Percentiles rank a stretch among this genome's conserved stretches.
phyloP scores from a whole-genome alignment of 2,329 filamentous ascomycete species.

The Fusarium liriodendri region DNA sequence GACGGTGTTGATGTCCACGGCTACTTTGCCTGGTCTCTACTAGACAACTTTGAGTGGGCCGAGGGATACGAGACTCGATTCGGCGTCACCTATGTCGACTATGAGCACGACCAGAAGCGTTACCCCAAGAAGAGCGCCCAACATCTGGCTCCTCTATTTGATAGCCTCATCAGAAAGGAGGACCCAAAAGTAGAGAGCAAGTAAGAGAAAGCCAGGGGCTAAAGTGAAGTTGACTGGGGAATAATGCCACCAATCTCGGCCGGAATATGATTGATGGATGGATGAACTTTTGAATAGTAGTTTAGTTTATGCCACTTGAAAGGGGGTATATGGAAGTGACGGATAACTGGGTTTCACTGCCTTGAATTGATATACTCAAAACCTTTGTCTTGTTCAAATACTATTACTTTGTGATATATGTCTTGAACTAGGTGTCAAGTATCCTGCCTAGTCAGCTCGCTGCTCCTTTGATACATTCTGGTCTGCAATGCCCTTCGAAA shows the following conservation, averaged over 20 bases:
- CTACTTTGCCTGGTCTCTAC: constrained; percentile 88
- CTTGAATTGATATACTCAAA: not conserved
- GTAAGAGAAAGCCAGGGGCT: constrained; percentile 9
- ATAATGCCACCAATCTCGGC: not conserved
- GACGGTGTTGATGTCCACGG: constrained; percentile 84
- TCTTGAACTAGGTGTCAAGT: not conserved
- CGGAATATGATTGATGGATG: constrained; percentile 7
- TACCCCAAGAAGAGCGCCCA: constrained; percentile 87
- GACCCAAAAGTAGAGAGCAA: constrained; percentile 23
- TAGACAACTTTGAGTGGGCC: constrained; percentile 96
- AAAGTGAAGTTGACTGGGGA: constrained; percentile 1
- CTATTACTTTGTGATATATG: not conserved
- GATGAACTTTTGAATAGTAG: not conserved
- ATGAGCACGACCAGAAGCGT: constrained; percentile 80
- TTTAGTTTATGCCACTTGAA: not conserved
- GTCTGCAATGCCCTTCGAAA: not conserved
- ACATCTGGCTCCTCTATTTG: constrained; percentile 77
- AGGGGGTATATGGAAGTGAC: not conserved
- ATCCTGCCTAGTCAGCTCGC: not conserved
- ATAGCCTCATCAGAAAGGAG: constrained; percentile 73
- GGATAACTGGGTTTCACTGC: not conserved
- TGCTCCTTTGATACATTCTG: not conserved
- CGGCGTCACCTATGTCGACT: constrained; percentile 86
- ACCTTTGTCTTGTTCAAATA: not conserved
- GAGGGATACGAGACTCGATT: constrained; percentile 90